Base-by-base conservation (phyloP, 2,329 filamentous ascomycete genomes). In the Hypoxylon sp. region DNA sequence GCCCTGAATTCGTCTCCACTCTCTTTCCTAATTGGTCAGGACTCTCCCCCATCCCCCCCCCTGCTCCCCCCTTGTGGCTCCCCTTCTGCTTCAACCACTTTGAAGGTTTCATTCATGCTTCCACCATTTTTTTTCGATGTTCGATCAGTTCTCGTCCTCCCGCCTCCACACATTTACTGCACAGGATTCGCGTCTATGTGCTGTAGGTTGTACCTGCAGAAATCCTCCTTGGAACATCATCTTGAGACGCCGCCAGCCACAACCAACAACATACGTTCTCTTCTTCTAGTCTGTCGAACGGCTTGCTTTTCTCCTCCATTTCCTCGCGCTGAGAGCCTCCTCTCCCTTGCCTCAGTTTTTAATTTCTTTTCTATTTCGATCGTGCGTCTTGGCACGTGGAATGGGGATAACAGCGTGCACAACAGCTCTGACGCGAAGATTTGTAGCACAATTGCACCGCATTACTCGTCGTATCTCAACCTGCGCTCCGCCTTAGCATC, bases 21-120 rank as follows among this genome's bases (percentile, higher is more conserved):
- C 70, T 68, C 64, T 73, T 73, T 73, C 68, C 68, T 68, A 55
- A 72, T 69, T 72, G 71, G 71, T 59, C 44, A 57, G 61, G 37
- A 42, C 25, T 27, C 25, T 4, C 25, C 25, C 25, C 25, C 25
- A 27, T 5, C 25, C 25, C 13, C 25, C 13, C 64, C 66, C 64
- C 25, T 59, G 42, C 53, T 33, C 1, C 14, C 59, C 60, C 65
- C 59, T 30, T 55, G 42, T 58, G 35, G 35, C 60, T 68, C 54
- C 61, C 49, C 56, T 53, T 54, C 44, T 72, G 67, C 62, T 64
- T 61, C 65, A 65, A 69, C 66, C 68, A 44, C 49, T 60, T 57
- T 48, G 25, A 51, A 51, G 59, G 64, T 70, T 71, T 71, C 66
- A 68, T 64, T 63, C 55, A 55, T 68, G 59, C 57, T 57, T 59